These are phyloP conservation scores for Tausonia pullulans DNA, from an alignment of 1,284 basidiomycete species.

Conservation along the genomic window DNA sequence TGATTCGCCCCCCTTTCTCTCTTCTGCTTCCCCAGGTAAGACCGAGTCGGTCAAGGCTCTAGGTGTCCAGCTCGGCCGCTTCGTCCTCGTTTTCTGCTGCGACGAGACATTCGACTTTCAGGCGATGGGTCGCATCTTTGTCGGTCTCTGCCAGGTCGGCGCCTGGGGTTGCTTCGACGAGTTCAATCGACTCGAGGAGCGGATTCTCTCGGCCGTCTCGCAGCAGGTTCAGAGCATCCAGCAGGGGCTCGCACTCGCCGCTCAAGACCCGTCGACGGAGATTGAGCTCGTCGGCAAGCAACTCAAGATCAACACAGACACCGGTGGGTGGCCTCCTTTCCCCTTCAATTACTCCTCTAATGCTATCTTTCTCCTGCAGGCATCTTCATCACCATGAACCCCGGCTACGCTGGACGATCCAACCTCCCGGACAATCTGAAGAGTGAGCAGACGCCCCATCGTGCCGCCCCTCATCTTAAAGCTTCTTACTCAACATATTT, in stretches of 20 bases:
- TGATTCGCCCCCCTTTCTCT: constrained; percentile 12
- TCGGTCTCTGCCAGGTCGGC: constrained; percentile 96
- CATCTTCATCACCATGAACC: constrained; percentile 96
- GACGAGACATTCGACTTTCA: constrained; percentile 99
- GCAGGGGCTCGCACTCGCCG: constrained; percentile 73
- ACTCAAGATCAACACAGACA: constrained; percentile 85
- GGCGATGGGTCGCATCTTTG: constrained; percentile 98
- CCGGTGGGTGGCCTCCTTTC: constrained; percentile 44
- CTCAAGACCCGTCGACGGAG: constrained; percentile 70
- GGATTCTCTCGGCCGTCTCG: constrained; percentile 94
- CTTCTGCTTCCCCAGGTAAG: constrained; percentile 50
- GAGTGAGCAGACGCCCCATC: constrained; percentile 21
- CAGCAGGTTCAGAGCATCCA: constrained; percentile 99
- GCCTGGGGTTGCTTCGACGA: constrained; percentile 99
- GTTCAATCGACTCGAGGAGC: constrained; percentile 95
- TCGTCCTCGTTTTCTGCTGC: constrained; percentile 98
- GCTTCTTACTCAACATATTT: neutral
- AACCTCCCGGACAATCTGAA: constrained; percentile 93
- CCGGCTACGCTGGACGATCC: constrained; percentile 94
- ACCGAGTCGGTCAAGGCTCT: constrained; percentile 99
- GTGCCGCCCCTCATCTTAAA: neutral
- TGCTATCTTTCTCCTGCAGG: constrained; percentile 37
- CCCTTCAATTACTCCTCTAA: neutral
- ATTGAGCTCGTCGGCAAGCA: constrained; percentile 94
- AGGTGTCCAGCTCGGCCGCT: constrained; percentile 91